These are phyloP conservation scores for Myxozyma neglecta DNA, from an alignment of 805 yeast genomes.

Conservation along the genomic window DNA sequence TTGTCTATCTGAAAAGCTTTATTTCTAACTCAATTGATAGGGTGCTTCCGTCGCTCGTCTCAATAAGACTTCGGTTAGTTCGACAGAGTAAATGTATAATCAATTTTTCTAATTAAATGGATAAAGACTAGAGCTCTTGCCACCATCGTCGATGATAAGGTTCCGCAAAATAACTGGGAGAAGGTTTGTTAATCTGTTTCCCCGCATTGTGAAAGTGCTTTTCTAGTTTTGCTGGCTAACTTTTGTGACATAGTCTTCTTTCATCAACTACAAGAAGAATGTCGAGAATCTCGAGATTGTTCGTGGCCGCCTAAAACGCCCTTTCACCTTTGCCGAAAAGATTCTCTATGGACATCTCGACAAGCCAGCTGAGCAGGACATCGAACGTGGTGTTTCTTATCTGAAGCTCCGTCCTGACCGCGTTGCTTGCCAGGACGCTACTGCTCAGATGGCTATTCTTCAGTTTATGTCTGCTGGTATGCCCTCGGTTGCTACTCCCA, in stretches of 20 bases:
- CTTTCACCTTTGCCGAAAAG: conserved; percentile 93
- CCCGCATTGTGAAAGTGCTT: too few species aligned
- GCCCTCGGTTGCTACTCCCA: conserved; percentile 85
- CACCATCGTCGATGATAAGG: conserved; percentile 54
- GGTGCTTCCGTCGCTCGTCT: conserved; percentile 17
- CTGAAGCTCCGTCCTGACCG: conserved; percentile 94
- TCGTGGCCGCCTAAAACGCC: conserved; percentile 76
- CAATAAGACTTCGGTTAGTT: conserved; percentile 8
- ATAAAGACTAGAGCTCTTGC: conserved; percentile 27
- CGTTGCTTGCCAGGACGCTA: conserved; percentile 99
- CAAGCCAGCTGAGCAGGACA: conserved; percentile 63
- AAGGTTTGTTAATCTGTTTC: not conserved
- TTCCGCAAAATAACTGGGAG: conserved; percentile 60
- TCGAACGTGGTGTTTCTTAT: conserved; percentile 81
- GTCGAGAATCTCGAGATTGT: conserved; percentile 85
- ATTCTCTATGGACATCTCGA: conserved; percentile 89
- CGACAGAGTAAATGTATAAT: too few species aligned
- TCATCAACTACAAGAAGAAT: conserved; percentile 81
- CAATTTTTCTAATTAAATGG: too few species aligned
- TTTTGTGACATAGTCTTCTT: conserved; percentile 53
- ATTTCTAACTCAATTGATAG: not conserved
- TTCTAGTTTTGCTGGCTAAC: not conserved
- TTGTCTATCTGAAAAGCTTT: not conserved
- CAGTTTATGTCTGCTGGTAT: conserved; percentile 98
- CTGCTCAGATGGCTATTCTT: conserved; percentile 97